phyloP scores from a whole-genome alignment of 306 rosid genomes.

The Casuarina glauca region DNA sequence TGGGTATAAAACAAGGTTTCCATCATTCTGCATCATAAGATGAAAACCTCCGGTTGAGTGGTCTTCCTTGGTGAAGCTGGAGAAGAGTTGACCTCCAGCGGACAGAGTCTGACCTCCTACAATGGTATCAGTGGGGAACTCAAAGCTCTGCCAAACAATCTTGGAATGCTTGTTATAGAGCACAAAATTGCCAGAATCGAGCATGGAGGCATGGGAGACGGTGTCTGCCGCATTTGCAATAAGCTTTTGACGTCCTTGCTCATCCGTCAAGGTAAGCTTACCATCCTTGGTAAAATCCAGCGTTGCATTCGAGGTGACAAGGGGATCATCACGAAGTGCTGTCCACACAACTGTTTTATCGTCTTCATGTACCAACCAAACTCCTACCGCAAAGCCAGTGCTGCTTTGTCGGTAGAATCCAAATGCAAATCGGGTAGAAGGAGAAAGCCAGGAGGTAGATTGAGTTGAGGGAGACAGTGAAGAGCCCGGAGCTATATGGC shows the following conservation, averaged over 20 bases:
- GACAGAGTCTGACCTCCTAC: not conserved
- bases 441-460: not conserved
- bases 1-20: conserved; percentile 4
- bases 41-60: not conserved
- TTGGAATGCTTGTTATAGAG: not conserved
- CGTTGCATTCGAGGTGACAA: not conserved
- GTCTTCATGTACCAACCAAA: not conserved
- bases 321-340: not conserved
- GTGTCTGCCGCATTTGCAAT: not conserved
- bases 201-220: not conserved
- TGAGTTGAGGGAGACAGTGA: not conserved
- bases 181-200: not conserved
- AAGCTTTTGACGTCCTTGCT: not conserved
- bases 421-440: not conserved
- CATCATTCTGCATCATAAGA: not conserved
- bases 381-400: not conserved
- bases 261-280: not conserved
- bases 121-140: not conserved
- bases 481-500: not conserved
- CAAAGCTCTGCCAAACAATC: not conserved
- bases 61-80: not conserved
- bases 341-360: not conserved
- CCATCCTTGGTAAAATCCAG: not conserved
- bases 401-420: not conserved
- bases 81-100: not conserved